Percentiles rank a stretch among this genome's conserved stretches.
Conservation (phyloP, 2,329 filamentous ascomycete species). For the Scolecobasidium constrictum region DNA sequence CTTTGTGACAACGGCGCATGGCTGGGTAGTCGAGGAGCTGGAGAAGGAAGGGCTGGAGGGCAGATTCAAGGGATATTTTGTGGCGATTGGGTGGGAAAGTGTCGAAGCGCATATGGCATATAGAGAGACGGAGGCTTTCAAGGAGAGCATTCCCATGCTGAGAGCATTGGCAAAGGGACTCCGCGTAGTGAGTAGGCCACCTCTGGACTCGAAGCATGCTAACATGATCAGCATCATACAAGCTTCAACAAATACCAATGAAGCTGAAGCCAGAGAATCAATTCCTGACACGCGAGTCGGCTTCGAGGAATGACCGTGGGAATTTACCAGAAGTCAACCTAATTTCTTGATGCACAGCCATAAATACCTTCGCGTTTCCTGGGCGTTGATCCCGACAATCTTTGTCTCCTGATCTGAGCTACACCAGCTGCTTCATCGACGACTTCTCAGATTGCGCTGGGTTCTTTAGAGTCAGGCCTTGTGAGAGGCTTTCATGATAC, state of each 20-base stretch:
- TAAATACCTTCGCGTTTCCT: too few relatives aligned
- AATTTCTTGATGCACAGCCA: too few relatives aligned
- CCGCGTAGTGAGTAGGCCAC: slow-evolving; percentile 23
- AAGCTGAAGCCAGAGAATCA: too few relatives aligned
- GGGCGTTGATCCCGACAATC: too few relatives aligned
- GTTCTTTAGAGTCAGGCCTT: too few relatives aligned
- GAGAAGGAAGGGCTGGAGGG: slow-evolving; percentile 15
- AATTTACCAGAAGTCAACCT: too few relatives aligned
- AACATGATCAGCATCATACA: not conserved
- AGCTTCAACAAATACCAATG: not conserved
- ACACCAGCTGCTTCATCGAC: too few relatives aligned
- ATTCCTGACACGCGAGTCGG: too few relatives aligned
- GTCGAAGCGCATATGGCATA: slow-evolving; percentile 38
- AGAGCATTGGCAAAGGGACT: slow-evolving; percentile 30
- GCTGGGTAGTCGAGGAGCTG: slow-evolving; percentile 25
- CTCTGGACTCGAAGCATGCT: not conserved
- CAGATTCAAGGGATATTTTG: slow-evolving; percentile 30
- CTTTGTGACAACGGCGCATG: slow-evolving; percentile 17
- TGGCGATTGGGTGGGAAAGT: slow-evolving; percentile 42
- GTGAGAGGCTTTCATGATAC: too few relatives aligned
- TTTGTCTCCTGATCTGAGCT: too few relatives aligned
- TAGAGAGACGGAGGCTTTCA: slow-evolving; percentile 34
- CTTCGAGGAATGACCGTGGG: too few relatives aligned
- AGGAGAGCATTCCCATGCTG: slow-evolving; percentile 28
- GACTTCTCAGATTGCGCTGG: too few relatives aligned